A percentile compares a stretch with the other conserved stretches of the same genome.
These are phyloP conservation scores for Camelina sativa DNA, from an alignment of 345 rosid genomes.

Conservation along the genomic window DNA sequence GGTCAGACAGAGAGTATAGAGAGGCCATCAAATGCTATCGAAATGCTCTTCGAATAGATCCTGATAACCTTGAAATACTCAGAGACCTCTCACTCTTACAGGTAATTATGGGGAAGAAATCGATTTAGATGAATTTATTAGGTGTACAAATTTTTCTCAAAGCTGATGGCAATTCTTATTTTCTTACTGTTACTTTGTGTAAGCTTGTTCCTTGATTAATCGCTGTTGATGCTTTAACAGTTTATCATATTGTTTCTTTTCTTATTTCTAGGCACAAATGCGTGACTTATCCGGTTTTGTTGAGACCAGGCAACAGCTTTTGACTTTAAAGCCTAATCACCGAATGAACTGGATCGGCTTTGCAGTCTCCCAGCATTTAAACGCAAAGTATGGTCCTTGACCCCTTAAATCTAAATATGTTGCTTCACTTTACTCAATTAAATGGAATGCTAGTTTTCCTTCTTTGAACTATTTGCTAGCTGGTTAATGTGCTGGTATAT, in stretches of 20 bases:
- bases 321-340: constrained; percentile 93
- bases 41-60: constrained; percentile 92
- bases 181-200: constrained; percentile 20
- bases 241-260: constrained; percentile 24
- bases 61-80: constrained; percentile 96
- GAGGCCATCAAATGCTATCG: constrained; percentile 99
- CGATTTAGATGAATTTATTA: constrained; percentile 6
- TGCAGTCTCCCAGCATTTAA: constrained; percentile 95
- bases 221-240: constrained; percentile 11
- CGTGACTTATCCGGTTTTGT: constrained; percentile 96
- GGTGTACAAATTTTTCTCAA: not conserved
- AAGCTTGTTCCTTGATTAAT: constrained; percentile 13
- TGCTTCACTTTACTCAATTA: not conserved
- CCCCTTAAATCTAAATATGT: constrained; percentile 14
- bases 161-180: not conserved
- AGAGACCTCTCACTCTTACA: constrained; percentile 95
- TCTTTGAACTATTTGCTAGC: constrained; percentile 15
- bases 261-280: constrained; percentile 87
- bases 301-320: constrained; percentile 94
- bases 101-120: constrained; percentile 50
- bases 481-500: constrained; percentile 15
- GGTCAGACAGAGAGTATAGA: constrained; percentile 98
- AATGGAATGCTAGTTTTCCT: constrained; percentile 15
- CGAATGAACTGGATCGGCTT: constrained; percentile 99
- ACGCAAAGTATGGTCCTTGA: constrained; percentile 65